Conservation (phyloP, 371 early-diverging fungal species). For the Haplosporangium sp. region DNA sequence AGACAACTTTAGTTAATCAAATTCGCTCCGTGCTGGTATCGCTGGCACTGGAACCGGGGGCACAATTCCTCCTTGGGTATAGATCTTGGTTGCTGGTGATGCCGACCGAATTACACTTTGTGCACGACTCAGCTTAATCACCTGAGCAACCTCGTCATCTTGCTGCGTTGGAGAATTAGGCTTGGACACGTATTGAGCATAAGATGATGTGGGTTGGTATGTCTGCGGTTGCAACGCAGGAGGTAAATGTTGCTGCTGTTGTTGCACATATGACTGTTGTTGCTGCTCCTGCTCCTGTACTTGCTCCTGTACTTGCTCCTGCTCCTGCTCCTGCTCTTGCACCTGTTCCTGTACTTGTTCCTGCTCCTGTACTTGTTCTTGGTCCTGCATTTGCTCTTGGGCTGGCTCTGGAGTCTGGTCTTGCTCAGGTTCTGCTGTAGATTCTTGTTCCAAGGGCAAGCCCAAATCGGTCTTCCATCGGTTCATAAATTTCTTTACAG, state of each 20-base stretch:
- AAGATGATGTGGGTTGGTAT: slow-evolving; percentile 45
- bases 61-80: slow-evolving; percentile 40
- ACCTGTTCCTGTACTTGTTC: slow-evolving; percentile 2
- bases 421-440: slow-evolving; percentile 2
- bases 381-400: neutral
- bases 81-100: slow-evolving; percentile 41
- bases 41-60: slow-evolving; percentile 45
- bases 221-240: slow-evolving; percentile 25
- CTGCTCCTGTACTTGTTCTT: slow-evolving; percentile 3
- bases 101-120: slow-evolving; percentile 44
- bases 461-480: slow-evolving; percentile 49
- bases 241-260: slow-evolving; percentile 13
- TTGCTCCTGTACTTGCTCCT: slow-evolving; percentile 1
- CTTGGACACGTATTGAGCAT: neutral
- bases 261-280: neutral
- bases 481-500: slow-evolving; percentile 46
- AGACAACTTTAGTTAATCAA: neutral
- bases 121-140: slow-evolving; percentile 43
- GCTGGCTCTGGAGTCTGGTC: neutral
- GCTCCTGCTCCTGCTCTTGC: slow-evolving; percentile 4
- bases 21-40: neutral
- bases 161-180: neutral
- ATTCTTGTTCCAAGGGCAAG: slow-evolving; percentile 27
- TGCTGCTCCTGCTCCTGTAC: slow-evolving; percentile 7
- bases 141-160: slow-evolving; percentile 46